These are phyloP conservation scores for Amanita exitialis DNA, from an alignment of 768 basidiomycete species.

Conservation along the genomic window DNA sequence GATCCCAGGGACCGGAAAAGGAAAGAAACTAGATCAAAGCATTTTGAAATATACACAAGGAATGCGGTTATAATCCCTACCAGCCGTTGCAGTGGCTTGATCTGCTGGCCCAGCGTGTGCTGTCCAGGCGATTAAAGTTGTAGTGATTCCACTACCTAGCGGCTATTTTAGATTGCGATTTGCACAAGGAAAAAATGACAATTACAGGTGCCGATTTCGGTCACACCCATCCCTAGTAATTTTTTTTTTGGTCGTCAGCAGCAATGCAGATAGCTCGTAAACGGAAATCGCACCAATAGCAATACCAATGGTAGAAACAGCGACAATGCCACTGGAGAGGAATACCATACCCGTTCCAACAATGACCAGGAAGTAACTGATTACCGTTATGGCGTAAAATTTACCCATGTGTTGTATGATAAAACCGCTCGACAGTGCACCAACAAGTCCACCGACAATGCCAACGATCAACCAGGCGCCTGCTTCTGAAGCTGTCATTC, in stretches of 20 bases:
- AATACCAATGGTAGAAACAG: constrained; percentile 27
- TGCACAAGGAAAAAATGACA: background rate
- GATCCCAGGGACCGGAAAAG: constrained; percentile 58
- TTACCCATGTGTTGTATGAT: constrained; percentile 50
- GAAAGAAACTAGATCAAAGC: constrained; percentile 36
- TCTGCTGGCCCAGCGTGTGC: constrained; percentile 52
- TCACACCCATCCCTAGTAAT: constrained; percentile 21
- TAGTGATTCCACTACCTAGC: constrained; percentile 41
- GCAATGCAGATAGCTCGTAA: background rate
- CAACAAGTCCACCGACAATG: constrained; percentile 35
- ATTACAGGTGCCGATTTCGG: constrained; percentile 31
- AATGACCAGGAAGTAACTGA: constrained; percentile 27
- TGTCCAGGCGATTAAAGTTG: constrained; percentile 48
- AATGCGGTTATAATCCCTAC: constrained; percentile 17
- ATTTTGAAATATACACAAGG: background rate
- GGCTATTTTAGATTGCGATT: background rate
- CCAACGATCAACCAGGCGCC: constrained; percentile 42
- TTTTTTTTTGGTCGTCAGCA: background rate
- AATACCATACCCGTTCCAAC: constrained; percentile 26
- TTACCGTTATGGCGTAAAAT: constrained; percentile 41
- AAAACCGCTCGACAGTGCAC: constrained; percentile 42
- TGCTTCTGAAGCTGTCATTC: constrained; percentile 34
- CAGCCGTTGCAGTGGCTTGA: constrained; percentile 58
- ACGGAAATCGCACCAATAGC: constrained; percentile 25
- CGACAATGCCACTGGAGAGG: constrained; percentile 28